Percentiles rank a stretch among this genome's conserved stretches.
These are phyloP conservation scores for Phytophthora kernoviae DNA, from an alignment of 352 stramenopile species.

Conservation along the genomic window DNA sequence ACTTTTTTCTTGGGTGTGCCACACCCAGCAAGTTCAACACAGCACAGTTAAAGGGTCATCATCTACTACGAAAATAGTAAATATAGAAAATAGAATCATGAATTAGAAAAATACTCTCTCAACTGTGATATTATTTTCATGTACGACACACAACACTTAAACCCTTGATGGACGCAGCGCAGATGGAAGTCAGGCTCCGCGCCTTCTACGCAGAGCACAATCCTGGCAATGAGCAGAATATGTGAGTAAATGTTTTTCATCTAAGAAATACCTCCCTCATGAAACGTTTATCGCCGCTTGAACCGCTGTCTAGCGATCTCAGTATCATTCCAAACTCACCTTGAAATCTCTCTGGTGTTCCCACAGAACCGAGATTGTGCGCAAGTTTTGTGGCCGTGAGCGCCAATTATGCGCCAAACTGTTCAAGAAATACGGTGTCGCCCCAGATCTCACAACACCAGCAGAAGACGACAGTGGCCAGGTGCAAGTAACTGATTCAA, in stretches of 20 bases:
- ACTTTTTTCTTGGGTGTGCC: neutral
- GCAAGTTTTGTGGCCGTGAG: constrained; percentile 70
- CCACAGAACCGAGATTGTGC: constrained; percentile 70
- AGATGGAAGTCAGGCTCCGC: constrained; percentile 60
- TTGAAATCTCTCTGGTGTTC: neutral
- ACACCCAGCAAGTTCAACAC: constrained; percentile 8
- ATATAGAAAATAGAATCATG: neutral
- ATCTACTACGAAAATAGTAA: neutral
- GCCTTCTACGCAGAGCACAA: constrained; percentile 82
- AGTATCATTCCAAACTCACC: constrained; percentile 3
- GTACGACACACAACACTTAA: neutral
- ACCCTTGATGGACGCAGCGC: constrained; percentile 21
- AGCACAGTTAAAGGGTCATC: too few species aligned
- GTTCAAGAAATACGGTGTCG: constrained; percentile 77
- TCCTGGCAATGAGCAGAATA: constrained; percentile 77
- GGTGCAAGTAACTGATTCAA: neutral
- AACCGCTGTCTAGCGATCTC: neutral
- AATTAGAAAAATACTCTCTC: too few species aligned
- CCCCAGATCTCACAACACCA: constrained; percentile 38
- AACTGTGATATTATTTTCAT: neutral
- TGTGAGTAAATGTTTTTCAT: constrained; percentile 43
- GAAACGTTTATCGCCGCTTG: neutral
- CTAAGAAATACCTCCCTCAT: neutral
- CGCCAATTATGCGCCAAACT: constrained; percentile 69
- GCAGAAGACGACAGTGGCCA: neutral